Evolutionary conservation across 306 rosid genomes (phyloP).

Genomic region (Dalbergia oliveri): DNA sequence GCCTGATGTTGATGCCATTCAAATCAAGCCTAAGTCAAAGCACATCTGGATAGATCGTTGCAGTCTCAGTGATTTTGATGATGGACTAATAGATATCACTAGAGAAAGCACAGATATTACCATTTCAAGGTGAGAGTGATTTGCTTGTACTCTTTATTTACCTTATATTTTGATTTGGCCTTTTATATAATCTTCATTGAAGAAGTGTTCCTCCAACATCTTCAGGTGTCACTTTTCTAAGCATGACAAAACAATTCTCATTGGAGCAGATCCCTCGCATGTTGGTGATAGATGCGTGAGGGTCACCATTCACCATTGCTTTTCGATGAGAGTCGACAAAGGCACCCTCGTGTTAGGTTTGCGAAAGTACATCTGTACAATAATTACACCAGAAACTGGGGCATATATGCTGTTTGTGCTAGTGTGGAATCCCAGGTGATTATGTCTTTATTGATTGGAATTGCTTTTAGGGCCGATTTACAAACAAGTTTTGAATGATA

Average conservation of each 20-base stretch:
- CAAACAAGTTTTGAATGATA: slow-evolving; percentile 5
- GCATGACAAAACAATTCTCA: slow-evolving; percentile 93
- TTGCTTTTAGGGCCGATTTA: slow-evolving; percentile 9
- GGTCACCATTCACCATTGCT: slow-evolving; percentile 96
- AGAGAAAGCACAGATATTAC: slow-evolving; percentile 87
- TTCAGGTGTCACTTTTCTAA: slow-evolving; percentile 86
- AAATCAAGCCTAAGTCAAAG: slow-evolving; percentile 94
- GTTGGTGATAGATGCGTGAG: slow-evolving; percentile 79
- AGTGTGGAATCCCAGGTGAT: slow-evolving; percentile 93
- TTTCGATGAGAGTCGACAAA: slow-evolving; percentile 91
- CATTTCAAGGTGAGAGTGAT: slow-evolving; percentile 73
- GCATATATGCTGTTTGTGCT: slow-evolving; percentile 98
- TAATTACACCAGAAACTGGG: slow-evolving; percentile 94
- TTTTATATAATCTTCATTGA: slow-evolving; percentile 10
- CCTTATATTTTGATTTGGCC: background rate
- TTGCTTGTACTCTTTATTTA: background rate
- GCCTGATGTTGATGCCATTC: slow-evolving; percentile 89
- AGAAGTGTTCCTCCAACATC: slow-evolving; percentile 24
- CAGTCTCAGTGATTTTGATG: slow-evolving; percentile 81
- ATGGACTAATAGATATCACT: slow-evolving; percentile 91
- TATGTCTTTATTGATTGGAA: slow-evolving; percentile 22
- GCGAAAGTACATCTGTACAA: slow-evolving; percentile 91
- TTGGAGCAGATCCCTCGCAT: slow-evolving; percentile 89
- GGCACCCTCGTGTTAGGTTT: slow-evolving; percentile 94
- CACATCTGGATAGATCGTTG: slow-evolving; percentile 98